phyloP scores from a whole-genome alignment of 495 filamentous ascomycete species.

The Evansstolkia leycettana region DNA sequence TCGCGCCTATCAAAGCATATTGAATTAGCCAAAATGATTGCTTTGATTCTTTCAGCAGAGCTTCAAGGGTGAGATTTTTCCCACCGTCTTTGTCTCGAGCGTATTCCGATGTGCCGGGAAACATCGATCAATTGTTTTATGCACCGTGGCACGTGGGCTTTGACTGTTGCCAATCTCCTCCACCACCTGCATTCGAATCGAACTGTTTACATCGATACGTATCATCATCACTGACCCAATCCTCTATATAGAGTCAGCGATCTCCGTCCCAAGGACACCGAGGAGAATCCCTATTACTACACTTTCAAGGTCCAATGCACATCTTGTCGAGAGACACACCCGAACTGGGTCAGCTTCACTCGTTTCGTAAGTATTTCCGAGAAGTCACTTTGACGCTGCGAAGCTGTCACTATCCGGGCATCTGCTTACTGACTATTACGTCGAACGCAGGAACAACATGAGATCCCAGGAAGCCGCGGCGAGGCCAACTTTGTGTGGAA shows the following conservation, averaged over 20 bases:
- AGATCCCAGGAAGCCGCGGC: constrained; percentile 79
- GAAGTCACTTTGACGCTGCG: neutral
- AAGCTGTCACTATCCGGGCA: no score
- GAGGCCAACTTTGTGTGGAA: constrained; percentile 98
- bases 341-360: constrained; percentile 75
- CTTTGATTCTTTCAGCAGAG: constrained; percentile 68
- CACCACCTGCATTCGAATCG: no score
- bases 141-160: constrained; percentile 2
- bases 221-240: constrained; percentile 2
- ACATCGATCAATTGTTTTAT: neutral
- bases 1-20: neutral
- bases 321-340: constrained; percentile 82
- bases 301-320: constrained; percentile 96
- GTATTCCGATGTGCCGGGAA: no score
- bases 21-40: constrained; percentile 49
- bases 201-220: constrained; percentile 5
- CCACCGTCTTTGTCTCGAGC: no score
- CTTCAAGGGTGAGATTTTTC: constrained; percentile 49
- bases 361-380: constrained; percentile 57
- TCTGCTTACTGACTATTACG: neutral
- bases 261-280: constrained; percentile 71
- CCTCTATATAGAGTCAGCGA: constrained; percentile 67
- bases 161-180: constrained; percentile 6
- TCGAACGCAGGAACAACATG: constrained; percentile 57
- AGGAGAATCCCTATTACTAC: constrained; percentile 77